Evolutionary conservation across 768 basidiomycete genomes (phyloP), one percentile per base, ranked within the genome.

Genomic region (Phaeotremella fagi): DNA sequence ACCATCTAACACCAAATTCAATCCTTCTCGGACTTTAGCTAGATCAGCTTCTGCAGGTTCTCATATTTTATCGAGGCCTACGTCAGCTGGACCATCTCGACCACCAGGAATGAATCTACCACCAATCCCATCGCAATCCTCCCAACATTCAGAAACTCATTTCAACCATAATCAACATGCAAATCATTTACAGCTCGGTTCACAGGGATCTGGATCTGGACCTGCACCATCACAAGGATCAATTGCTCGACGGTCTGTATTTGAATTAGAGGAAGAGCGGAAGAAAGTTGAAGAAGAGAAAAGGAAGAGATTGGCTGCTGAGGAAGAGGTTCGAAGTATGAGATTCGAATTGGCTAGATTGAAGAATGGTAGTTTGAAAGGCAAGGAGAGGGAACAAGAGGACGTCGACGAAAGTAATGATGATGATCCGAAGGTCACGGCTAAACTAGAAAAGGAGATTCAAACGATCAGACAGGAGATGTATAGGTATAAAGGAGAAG

Each of bases 401-500:
- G n/a, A n/a, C n/a, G n/a, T n/a, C n/a, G n/a, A n/a, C n/a, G n/a
- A n/a, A n/a, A n/a, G n/a, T n/a, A n/a, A n/a, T n/a, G 41, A 22
- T 48, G 45, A 47, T 25, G 9, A 18, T 7, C 9, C 7, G 11
- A 22, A 6, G 20, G 38, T 20, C 18, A 6, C 20, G 7, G 11
- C 38, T 14, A 6, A 12, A 6, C 12, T 11, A 6, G 47, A 45
- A n/a, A 56, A 45, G 16, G 52, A 50, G 4, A 31, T 47, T 2
- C 47, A 55, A 28, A 56, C 48, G 18, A 23, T 70, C n/a, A 57
- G 66, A 37, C 28, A 45, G 9, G 54, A 66, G 38, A 33, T 70
- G 0, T 70, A 61, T 56, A 52, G 45, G n/a, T 60, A 61, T 1
- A 52, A 60, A 45, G 68, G 68, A 3, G 64, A 62, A 60, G 68